Evolutionary conservation across 345 rosid genomes (phyloP).

Genomic region (Turnera subulata): DNA sequence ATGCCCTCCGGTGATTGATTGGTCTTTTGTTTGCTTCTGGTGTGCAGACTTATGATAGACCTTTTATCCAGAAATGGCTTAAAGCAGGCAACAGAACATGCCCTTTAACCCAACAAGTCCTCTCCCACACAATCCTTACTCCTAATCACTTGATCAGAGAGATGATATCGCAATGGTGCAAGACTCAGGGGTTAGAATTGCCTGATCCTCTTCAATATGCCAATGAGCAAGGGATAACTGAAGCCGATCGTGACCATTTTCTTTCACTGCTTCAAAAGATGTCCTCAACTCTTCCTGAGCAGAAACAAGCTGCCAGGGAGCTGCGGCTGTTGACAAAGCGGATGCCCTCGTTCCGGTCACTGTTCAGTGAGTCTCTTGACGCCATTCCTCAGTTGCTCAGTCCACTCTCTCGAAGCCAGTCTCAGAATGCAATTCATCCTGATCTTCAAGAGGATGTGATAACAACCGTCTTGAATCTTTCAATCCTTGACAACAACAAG

Average conservation of each 20-base stretch:
- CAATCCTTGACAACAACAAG: conserved; percentile 92
- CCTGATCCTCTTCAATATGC: conserved; percentile 30
- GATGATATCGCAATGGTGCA: conserved; percentile 83
- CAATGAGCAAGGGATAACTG: conserved; percentile 49
- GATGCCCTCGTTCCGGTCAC: conserved; percentile 67
- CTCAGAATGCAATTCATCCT: conserved; percentile 33
- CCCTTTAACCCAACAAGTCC: conserved; percentile 81
- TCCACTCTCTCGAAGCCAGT: conserved; percentile 45
- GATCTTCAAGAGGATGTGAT: conserved; percentile 87
- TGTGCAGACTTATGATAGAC: conserved; percentile 81
- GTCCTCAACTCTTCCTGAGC: conserved; percentile 47
- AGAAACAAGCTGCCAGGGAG: conserved; percentile 78
- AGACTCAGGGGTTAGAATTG: conserved; percentile 49
- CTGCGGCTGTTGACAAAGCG: conserved; percentile 63
- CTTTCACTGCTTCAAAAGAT: conserved; percentile 58
- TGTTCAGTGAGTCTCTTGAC: conserved; percentile 60
- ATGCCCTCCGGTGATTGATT: not conserved
- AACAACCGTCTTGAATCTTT: conserved; percentile 78
- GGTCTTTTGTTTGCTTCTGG: not conserved
- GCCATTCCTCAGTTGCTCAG: conserved; percentile 56
- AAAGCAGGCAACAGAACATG: conserved; percentile 80
- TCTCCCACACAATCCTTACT: conserved; percentile 59
- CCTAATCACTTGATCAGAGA: conserved; percentile 73
- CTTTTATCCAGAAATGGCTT: conserved; percentile 80
- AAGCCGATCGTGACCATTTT: conserved; percentile 57